These are phyloP conservation scores for Boletus sp. DNA, from an alignment of 768 basidiomycete species.

Conservation along the genomic window DNA sequence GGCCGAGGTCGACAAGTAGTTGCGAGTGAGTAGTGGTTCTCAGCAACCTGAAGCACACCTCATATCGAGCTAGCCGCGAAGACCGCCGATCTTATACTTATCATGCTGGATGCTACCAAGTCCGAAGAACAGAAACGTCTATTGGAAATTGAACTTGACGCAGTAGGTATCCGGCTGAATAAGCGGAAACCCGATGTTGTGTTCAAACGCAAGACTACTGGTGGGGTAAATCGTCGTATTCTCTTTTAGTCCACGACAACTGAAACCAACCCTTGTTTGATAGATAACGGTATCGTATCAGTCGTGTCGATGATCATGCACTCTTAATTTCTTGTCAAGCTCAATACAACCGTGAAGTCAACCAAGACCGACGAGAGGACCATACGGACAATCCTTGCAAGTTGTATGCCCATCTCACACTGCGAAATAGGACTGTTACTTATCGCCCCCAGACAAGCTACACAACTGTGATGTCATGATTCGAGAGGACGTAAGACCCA, in stretches of 20 bases:
- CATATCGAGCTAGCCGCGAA: constrained; percentile 55
- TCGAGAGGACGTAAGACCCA: constrained; percentile 76
- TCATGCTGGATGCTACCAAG: constrained; percentile 93
- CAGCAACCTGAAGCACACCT: background rate
- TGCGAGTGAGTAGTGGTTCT: constrained; percentile 50
- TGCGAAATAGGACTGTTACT: constrained; percentile 2
- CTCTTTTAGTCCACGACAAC: background rate
- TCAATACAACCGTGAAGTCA: constrained; percentile 90
- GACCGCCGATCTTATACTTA: constrained; percentile 88
- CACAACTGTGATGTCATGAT: constrained; percentile 99
- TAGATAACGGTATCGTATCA: constrained; percentile 64
- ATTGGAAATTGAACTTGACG: constrained; percentile 91
- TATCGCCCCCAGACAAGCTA: constrained; percentile 59
- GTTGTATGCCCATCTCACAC: constrained; percentile 50
- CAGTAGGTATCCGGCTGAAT: constrained; percentile 94
- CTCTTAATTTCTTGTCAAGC: constrained; percentile 32
- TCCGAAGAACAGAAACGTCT: constrained; percentile 86
- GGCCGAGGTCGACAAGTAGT: constrained; percentile 97
- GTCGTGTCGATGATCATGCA: background rate
- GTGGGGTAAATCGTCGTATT: constrained; percentile 60
- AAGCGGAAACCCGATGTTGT: constrained; percentile 88
- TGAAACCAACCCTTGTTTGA: background rate
- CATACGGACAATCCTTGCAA: constrained; percentile 86
- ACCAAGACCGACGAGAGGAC: constrained; percentile 95
- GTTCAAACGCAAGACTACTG: constrained; percentile 90